These are phyloP conservation scores for Debaryomyces tyrocola DNA, from an alignment of 805 yeast genomes.

Conservation along the genomic window DNA sequence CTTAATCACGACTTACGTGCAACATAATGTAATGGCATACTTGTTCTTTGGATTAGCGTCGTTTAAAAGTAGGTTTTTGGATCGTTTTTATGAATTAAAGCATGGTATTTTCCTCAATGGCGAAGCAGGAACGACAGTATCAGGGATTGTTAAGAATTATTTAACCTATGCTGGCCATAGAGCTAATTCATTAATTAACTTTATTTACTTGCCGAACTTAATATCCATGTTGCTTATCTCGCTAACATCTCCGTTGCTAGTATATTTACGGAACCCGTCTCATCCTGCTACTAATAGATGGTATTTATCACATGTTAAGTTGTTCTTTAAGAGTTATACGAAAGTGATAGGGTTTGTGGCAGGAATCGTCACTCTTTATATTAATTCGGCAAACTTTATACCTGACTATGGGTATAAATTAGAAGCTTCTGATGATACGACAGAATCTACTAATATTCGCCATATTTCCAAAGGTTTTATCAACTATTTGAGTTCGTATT, in stretches of 20 bases:
- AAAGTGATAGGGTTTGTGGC: constrained; percentile 34
- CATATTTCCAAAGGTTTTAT: constrained; percentile 23
- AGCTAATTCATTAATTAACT: constrained; percentile 32
- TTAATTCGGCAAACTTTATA: constrained; percentile 20
- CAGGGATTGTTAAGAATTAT: constrained; percentile 15
- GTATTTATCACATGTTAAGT: constrained; percentile 8
- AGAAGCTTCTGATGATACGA: constrained; percentile 8
- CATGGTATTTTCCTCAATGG: constrained; percentile 5
- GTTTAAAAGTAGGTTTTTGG: constrained; percentile 21
- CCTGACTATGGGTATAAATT: constrained; percentile 17
- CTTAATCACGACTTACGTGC: constrained; percentile 22
- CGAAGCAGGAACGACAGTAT: constrained; percentile 3
- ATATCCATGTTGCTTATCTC: constrained; percentile 34
- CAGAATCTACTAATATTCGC: constrained; percentile 14
- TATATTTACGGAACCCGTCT: constrained; percentile 8
- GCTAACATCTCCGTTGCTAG: constrained; percentile 31
- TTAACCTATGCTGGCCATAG: constrained; percentile 17
- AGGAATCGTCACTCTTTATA: constrained; percentile 26
- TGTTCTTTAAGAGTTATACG: constrained; percentile 32
- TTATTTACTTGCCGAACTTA: constrained; percentile 37
- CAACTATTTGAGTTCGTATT: constrained; percentile 30
- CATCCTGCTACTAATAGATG: not conserved
- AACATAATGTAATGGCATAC: constrained; percentile 23
- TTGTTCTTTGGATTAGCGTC: constrained; percentile 16
- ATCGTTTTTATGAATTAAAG: constrained; percentile 23